Base-by-base conservation (phyloP, 345 rosid species). In the Euphorbia tirucalli region DNA sequence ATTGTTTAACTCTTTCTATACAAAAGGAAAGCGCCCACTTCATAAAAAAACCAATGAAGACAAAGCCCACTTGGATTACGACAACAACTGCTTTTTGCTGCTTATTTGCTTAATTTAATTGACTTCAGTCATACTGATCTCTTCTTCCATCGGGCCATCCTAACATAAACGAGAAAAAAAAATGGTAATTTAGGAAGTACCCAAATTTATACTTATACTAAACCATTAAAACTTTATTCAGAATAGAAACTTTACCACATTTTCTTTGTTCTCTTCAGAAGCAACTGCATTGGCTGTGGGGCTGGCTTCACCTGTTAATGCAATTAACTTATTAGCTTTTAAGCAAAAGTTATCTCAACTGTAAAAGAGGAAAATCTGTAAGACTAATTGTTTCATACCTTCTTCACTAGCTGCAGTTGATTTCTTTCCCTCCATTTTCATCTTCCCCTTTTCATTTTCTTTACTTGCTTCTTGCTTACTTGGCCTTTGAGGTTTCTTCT, bases 261-360 rank as follows among this genome's bases (percentile, higher is more conserved):
- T 94, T 82, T 94, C 97, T 79, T 94, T 94, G 84, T 94, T 83
- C 83, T 86, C 96, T 73, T 79, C 84, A 41, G 75, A 68, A 16
- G 66, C 35, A 49, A 68, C 71, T 41, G 31, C 71, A 63, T 76
- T 76, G 62, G 71, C 72, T 61, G 82, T 37, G 68, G 88, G 77
- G 75, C 80, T 69, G 43, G 61, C 78, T n/a, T 74, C 64, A 83
- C 84, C 97, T 87, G 85, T 52, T 61, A 57, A 39, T 48, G 70
- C 69, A 56, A 18, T 8, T 1, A 1, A 68, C 46, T 30, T 11
- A 35, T 62, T 22, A 24, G 15, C 43, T 32, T 21, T 1, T 7
- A 46, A 46, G 0, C 19, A 46, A 1, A 46, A 44, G 14, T 13
- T 35, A 35, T 44, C 15, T 7, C 11, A 44, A 44, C 14, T 44